Conservation (phyloP, 805 yeast species). For the Candida ovalis region DNA sequence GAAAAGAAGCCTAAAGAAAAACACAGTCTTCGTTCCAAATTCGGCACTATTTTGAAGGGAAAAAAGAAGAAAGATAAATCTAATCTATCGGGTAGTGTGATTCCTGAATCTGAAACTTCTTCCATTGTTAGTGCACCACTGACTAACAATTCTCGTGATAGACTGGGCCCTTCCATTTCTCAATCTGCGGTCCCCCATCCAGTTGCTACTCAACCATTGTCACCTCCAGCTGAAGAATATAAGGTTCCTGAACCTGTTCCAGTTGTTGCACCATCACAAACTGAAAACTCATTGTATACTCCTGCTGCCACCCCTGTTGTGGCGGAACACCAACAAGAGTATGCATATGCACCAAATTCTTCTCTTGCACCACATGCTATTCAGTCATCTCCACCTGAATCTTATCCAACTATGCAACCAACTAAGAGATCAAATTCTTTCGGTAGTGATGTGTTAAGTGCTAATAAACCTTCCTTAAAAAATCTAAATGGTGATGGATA, state of each 20-base stretch:
- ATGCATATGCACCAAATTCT: not conserved
- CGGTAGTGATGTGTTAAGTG: constrained; percentile 16
- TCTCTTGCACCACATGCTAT: not conserved
- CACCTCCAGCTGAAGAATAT: not conserved
- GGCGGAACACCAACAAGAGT: not conserved
- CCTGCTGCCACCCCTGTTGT: constrained; percentile 1
- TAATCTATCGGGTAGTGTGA: constrained; percentile 18
- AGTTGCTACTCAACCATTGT: not conserved
- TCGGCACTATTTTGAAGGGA: constrained; percentile 63
- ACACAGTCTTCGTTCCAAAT: constrained; percentile 54
- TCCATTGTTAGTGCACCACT: constrained; percentile 24
- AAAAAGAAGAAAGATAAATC: constrained; percentile 47
- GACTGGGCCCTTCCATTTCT: not conserved
- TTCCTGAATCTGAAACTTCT: constrained; percentile 31
- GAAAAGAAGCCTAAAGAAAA: constrained; percentile 25
- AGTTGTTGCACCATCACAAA: not conserved
- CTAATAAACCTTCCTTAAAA: constrained; percentile 22
- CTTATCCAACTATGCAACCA: constrained; percentile 30
- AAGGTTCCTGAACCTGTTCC: not conserved
- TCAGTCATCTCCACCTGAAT: constrained; percentile 9
- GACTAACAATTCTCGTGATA: constrained; percentile 3
- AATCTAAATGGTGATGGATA: constrained; percentile 4
- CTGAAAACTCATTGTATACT: constrained; percentile 1
- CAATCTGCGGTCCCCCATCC: not conserved
- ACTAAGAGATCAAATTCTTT: constrained; percentile 27